Base-by-base conservation (phyloP, 805 yeast genomes). In the Ascoidea rubescens region DNA sequence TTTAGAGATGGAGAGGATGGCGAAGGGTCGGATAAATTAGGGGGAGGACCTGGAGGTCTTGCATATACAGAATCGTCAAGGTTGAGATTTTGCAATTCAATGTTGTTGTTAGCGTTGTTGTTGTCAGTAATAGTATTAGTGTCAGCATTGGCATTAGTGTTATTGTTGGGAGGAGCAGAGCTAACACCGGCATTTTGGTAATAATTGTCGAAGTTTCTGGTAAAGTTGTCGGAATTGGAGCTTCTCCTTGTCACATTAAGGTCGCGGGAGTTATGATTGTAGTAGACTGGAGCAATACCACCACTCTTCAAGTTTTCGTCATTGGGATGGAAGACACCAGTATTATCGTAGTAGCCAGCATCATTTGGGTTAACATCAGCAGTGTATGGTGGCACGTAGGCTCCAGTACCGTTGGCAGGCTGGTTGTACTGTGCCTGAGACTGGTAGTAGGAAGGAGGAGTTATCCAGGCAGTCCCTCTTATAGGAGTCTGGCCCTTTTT, bases 381-480 rank as follows among this genome's bases (percentile, higher is more conserved):
- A 0, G 88, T 77, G 57, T 85, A 85, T 2, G 82, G 73, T 0
- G 95, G 95, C 1, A 84, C 87, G 47, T 62, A 60, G 6, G 59
- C 55, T 21, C 58, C 53, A 12, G 62, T 59, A 33, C 66, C 60
- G 52, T 65, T 65, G 14, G 61, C 53, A 0, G 74, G 75, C 48
- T 71, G 72, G 51, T 73, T 69, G 57, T 78, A 75, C 53, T 78
- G 80, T 50, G 68, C 70, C 59, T 84, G 85, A 1, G 88, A 77
- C 57, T 81, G 87, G 48, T 71, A 63, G 61, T 87, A 87, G 8
- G 82, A 72, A 0, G 95, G 95, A 5, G 96, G 96, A 0, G 93
- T 84, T 70, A 88, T 78, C 95, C 95, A 85, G 8, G 85, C 77
- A 0, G 93, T 85, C 7, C 91, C 91, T 54, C 77, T 69, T 1